A percentile compares a stretch with the other conserved stretches of the same genome.
phyloP scores from a whole-genome alignment of 768 basidiomycete genomes.

The Boletus rubescentipes region DNA sequence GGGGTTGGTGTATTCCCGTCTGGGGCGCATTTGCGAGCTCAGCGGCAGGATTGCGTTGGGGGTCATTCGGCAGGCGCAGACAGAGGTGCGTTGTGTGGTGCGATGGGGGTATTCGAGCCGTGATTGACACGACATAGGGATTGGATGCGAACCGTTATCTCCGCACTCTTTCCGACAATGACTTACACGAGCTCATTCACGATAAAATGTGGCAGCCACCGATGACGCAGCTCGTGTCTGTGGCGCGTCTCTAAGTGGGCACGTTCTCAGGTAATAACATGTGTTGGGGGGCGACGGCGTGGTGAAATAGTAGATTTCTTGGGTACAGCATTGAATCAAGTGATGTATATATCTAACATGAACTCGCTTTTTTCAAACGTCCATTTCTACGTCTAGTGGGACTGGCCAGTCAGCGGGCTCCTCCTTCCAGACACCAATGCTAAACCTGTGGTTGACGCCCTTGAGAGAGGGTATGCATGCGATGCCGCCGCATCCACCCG shows the following conservation, averaged over 20 bases:
- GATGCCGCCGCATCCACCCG: conserved; percentile 84
- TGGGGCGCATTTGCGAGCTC: conserved; percentile 64
- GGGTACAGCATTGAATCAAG: neutral
- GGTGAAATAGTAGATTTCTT: too few species aligned
- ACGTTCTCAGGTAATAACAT: too few species aligned
- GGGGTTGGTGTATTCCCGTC: conserved; percentile 66
- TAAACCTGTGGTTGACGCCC: conserved; percentile 88
- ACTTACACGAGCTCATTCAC: conserved; percentile 48
- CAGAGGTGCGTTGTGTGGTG: conserved; percentile 44
- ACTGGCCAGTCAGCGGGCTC: conserved; percentile 5
- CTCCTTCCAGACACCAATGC: conserved; percentile 65
- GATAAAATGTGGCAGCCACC: conserved; percentile 58
- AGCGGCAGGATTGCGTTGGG: conserved; percentile 58
- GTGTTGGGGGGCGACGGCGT: too few species aligned
- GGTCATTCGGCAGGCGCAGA: conserved; percentile 65
- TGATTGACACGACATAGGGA: conserved; percentile 10
- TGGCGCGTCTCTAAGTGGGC: conserved; percentile 21
- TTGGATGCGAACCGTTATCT: conserved; percentile 48
- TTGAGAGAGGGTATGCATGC: conserved; percentile 76
- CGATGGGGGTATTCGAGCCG: rapidly evolving
- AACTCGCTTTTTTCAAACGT: conserved; percentile 23
- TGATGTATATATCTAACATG: neutral
- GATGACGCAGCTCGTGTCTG: neutral
- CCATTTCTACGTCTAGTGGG: conserved; percentile 24
- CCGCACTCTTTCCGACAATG: conserved; percentile 46